Evolutionary conservation across 352 stramenopile genomes (phyloP).

Genomic region (Globisporangium barbulae): DNA sequence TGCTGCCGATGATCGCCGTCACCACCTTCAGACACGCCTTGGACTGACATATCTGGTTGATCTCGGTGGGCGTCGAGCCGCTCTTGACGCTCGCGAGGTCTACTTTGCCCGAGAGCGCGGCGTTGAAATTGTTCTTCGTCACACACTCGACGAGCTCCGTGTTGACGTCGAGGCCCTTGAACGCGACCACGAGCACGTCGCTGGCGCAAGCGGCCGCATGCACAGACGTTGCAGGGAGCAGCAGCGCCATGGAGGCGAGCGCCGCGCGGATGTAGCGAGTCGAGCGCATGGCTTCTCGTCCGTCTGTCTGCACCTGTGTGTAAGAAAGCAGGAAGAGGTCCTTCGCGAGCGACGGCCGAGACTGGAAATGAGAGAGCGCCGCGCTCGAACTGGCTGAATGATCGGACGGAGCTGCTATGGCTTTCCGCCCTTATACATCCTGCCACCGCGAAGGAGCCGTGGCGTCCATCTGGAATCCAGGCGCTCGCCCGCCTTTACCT

Average conservation of each 20-base stretch:
- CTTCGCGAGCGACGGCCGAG: conserved; percentile 28
- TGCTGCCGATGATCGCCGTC: conserved; percentile 37
- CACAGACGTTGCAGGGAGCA: conserved; percentile 21
- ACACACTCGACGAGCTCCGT: conserved; percentile 45
- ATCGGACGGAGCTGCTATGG: not conserved
- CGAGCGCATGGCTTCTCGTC: conserved; percentile 5
- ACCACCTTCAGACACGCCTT: conserved; percentile 41
- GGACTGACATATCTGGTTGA: conserved; percentile 40
- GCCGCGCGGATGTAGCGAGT: not conserved
- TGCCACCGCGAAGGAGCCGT: not conserved
- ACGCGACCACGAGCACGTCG: conserved; percentile 43
- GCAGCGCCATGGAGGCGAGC: conserved; percentile 16
- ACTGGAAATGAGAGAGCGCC: conserved; percentile 26
- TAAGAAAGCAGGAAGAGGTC: conserved; percentile 10
- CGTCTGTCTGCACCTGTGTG: conserved; percentile 9
- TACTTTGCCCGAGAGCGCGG: conserved; percentile 42
- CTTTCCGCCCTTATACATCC: not conserved
- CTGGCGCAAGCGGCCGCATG: conserved; percentile 32
- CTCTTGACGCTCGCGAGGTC: conserved; percentile 35
- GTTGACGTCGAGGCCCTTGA: conserved; percentile 49
- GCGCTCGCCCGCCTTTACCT: not conserved
- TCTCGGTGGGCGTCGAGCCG: conserved; percentile 30
- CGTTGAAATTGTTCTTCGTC: conserved; percentile 44
- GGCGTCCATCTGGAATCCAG: conserved; percentile 5
- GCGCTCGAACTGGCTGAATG: not conserved